Percentiles rank a stretch among this genome's conserved stretches.
Evolutionary conservation across 148 eudicot species (phyloP).

Genomic region (Cornus controversa): DNA sequence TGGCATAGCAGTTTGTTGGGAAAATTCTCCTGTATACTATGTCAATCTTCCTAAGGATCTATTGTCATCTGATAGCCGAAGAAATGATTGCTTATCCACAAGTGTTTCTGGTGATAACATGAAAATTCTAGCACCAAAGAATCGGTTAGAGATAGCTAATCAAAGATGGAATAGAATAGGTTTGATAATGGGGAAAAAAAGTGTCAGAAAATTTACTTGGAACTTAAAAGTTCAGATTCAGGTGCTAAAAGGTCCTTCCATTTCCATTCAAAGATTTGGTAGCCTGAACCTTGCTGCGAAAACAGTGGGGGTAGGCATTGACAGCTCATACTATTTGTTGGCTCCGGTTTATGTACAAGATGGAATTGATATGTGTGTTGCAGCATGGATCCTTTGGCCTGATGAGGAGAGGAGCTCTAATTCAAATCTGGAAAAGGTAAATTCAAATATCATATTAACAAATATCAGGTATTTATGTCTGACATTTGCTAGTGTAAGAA

Average conservation of each 20-base stretch:
- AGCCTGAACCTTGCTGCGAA: constrained; percentile 47
- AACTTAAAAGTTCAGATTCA: constrained; percentile 78
- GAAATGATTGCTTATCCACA: constrained; percentile 12
- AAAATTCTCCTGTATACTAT: constrained; percentile 79
- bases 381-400: constrained; percentile 96
- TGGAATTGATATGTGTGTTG: constrained; percentile 69
- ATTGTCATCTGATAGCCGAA: constrained; percentile 35
- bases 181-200: constrained; percentile 50
- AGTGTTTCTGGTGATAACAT: constrained; percentile 27
- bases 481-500: neutral
- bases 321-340: constrained; percentile 57
- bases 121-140: constrained; percentile 29
- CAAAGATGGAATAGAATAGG: constrained; percentile 70
- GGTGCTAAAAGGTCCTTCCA: constrained; percentile 72
- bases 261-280: constrained; percentile 58
- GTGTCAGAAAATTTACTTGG: constrained; percentile 73
- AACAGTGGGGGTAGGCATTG: constrained; percentile 52
- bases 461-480: neutral
- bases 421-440: constrained; percentile 92
- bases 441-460: neutral
- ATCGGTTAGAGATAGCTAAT: constrained; percentile 45
- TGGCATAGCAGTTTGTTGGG: constrained; percentile 94
- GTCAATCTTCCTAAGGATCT: constrained; percentile 79
- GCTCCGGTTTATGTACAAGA: constrained; percentile 41
- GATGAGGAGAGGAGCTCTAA: constrained; percentile 89